These are phyloP conservation scores for Agaricus bisporus DNA, from an alignment of 768 basidiomycete genomes.

Conservation along the genomic window DNA sequence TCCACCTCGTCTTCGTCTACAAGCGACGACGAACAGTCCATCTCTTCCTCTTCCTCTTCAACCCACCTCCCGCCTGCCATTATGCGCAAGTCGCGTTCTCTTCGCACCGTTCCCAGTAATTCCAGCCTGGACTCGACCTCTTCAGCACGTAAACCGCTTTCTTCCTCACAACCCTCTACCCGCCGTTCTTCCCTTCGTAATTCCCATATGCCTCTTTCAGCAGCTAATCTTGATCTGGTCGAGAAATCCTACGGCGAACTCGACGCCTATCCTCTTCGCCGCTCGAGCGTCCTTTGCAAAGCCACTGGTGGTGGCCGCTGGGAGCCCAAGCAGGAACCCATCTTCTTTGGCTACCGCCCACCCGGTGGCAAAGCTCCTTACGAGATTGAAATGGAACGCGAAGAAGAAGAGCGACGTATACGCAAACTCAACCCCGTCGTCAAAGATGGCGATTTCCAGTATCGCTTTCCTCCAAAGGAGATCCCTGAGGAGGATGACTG, in stretches of 20 bases:
- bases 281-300: constrained; percentile 66
- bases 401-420: constrained; percentile 47
- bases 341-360: constrained; percentile 43
- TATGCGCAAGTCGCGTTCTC: constrained; percentile 23
- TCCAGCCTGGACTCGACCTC: constrained; percentile 29
- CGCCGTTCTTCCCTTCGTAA: constrained; percentile 25
- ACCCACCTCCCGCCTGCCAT: constrained; percentile 18
- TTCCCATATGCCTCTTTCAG: constrained; percentile 31
- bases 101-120: constrained; percentile 25
- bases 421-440: constrained; percentile 59
- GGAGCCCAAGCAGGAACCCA: constrained; percentile 56
- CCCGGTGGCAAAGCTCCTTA: constrained; percentile 63
- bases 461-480: constrained; percentile 42
- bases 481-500: constrained; percentile 8
- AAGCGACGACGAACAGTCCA: constrained; percentile 25
- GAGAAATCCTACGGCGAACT: constrained; percentile 62
- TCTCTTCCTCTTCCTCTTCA: constrained; percentile 21
- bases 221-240: constrained; percentile 20
- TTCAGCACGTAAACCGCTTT: constrained; percentile 25
- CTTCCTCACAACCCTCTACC: constrained; percentile 14
- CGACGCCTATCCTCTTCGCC: constrained; percentile 66
- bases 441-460: constrained; percentile 60
- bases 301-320: constrained; percentile 76
- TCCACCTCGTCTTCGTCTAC: constrained; percentile 20
- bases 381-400: constrained; percentile 64